A percentile compares a stretch with the other conserved stretches of the same genome.
phyloP scores from a whole-genome alignment of 2,329 filamentous ascomycete species.

The Pseudogymnoascus sp. region DNA sequence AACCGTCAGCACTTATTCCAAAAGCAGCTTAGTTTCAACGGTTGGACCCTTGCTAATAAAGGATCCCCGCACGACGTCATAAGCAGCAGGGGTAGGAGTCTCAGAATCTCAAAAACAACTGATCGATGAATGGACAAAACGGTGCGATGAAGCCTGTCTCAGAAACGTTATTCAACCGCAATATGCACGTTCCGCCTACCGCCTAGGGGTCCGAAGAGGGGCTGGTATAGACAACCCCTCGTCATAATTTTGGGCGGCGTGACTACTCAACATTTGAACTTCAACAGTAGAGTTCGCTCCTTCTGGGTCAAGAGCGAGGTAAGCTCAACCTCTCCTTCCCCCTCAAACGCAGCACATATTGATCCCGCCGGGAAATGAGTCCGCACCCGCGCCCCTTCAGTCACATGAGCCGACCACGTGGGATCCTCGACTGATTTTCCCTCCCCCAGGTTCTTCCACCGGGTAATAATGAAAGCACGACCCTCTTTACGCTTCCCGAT shows the following conservation, averaged over 20 bases:
- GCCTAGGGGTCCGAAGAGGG: not conserved
- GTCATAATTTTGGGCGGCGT: not conserved
- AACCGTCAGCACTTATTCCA: not conserved
- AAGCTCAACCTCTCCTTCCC: not conserved
- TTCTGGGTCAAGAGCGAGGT: not conserved
- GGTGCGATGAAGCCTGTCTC: not conserved
- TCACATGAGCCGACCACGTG: not conserved
- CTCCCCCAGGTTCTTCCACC: not conserved
- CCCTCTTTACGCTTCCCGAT: not conserved
- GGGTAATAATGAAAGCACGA: not conserved
- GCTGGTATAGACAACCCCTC: not conserved
- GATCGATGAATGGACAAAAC: not conserved
- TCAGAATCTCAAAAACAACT: not conserved
- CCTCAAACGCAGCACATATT: not conserved
- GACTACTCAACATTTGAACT: not conserved
- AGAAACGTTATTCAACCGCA: too few species aligned
- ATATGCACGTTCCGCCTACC: not conserved
- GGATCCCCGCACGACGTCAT: slow-evolving; percentile 3
- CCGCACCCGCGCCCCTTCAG: not conserved
- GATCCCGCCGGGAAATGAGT: not conserved
- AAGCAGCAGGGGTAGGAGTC: not conserved
- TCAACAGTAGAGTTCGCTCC: not conserved
- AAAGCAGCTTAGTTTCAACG: not conserved
- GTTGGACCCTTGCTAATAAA: not conserved
- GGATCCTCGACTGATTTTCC: not conserved